Evolutionary conservation across 2,329 filamentous ascomycete genomes (phyloP).

Genomic region (Claviceps sp.): DNA sequence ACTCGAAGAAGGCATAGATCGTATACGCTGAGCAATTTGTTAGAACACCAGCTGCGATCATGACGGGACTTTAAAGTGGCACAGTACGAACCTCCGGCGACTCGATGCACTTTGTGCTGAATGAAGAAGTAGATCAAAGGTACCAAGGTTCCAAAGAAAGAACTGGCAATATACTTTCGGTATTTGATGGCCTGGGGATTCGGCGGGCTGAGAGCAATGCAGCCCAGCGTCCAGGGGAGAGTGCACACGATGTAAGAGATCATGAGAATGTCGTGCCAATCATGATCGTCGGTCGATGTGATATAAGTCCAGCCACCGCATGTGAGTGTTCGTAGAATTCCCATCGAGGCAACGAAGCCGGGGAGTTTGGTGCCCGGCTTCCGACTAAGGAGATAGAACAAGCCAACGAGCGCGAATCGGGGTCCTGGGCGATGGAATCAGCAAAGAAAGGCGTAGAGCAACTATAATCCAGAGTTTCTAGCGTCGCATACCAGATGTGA

Average conservation of each 20-base stretch:
- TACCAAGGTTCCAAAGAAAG: slow-evolving; percentile 83
- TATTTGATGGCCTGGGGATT: slow-evolving; percentile 77
- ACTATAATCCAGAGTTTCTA: background rate
- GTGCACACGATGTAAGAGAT: slow-evolving; percentile 93
- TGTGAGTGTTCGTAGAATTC: slow-evolving; percentile 77
- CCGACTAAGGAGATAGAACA: slow-evolving; percentile 85
- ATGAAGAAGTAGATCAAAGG: slow-evolving; percentile 95
- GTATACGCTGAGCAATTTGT: slow-evolving; percentile 63
- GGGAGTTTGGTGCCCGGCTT: slow-evolving; percentile 63
- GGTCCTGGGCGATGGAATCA: slow-evolving; percentile 44
- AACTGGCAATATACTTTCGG: slow-evolving; percentile 66
- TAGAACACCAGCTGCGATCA: background rate
- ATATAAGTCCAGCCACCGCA: slow-evolving; percentile 98
- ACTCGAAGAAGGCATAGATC: slow-evolving; percentile 95
- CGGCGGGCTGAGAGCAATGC: slow-evolving; percentile 72
- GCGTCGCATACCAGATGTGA: slow-evolving; percentile 60
- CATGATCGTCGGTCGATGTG: slow-evolving; percentile 93
- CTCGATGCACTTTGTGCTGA: slow-evolving; percentile 91
- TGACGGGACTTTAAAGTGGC: background rate
- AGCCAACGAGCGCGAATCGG: slow-evolving; percentile 74
- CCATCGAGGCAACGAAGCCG: slow-evolving; percentile 66
- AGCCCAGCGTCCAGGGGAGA: slow-evolving; percentile 88
- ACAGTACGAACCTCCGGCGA: slow-evolving; percentile 65
- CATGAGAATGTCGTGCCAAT: slow-evolving; percentile 99
- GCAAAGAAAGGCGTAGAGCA: background rate